Evolutionary conservation across 2,329 filamentous ascomycete genomes (phyloP).

Genomic region (Pseudogymnoascus sp.): DNA sequence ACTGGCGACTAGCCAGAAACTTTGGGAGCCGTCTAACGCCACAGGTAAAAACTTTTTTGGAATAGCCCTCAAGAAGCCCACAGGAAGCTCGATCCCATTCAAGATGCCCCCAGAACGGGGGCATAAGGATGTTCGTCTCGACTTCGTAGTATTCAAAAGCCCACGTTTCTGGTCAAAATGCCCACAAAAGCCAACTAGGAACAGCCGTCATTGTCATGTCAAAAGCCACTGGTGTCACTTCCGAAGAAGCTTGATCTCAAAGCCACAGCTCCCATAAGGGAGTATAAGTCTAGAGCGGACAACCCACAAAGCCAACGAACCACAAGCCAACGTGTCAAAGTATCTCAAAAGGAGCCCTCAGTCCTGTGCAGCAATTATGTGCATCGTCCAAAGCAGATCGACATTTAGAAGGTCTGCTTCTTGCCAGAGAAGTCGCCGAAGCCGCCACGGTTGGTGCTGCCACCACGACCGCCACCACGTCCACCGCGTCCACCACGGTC

Average conservation of each 20-base stretch:
- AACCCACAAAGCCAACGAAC: slow-evolving; percentile 32
- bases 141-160: slow-evolving; percentile 28
- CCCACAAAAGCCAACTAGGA: slow-evolving; percentile 21
- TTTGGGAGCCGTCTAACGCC: slow-evolving; percentile 4
- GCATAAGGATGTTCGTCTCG: slow-evolving; percentile 29
- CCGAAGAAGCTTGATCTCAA: slow-evolving; percentile 25
- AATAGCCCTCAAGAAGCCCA: slow-evolving; percentile 24
- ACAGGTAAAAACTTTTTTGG: slow-evolving; percentile 18
- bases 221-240: slow-evolving; percentile 23
- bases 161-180: slow-evolving; percentile 21
- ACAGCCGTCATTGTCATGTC: slow-evolving; percentile 24
- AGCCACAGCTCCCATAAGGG: slow-evolving; percentile 28
- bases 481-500: slow-evolving; percentile 34
- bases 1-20: slow-evolving; percentile 10
- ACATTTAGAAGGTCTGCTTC: slow-evolving; percentile 41
- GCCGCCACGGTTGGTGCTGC: slow-evolving; percentile 44
- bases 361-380: slow-evolving; percentile 21
- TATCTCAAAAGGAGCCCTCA: slow-evolving; percentile 15
- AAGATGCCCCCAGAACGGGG: slow-evolving; percentile 19
- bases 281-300: slow-evolving; percentile 32
- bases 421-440: slow-evolving; percentile 52
- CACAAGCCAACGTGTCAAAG: slow-evolving; percentile 23
- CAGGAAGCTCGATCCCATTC: slow-evolving; percentile 29
- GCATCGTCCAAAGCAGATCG: neutral
- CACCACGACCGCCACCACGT: slow-evolving; percentile 26